Evolutionary conservation across 805 yeast genomes (phyloP), one percentile per base, ranked within the genome.

Genomic region (Cyberlindnera nakhonratchasimensis): DNA sequence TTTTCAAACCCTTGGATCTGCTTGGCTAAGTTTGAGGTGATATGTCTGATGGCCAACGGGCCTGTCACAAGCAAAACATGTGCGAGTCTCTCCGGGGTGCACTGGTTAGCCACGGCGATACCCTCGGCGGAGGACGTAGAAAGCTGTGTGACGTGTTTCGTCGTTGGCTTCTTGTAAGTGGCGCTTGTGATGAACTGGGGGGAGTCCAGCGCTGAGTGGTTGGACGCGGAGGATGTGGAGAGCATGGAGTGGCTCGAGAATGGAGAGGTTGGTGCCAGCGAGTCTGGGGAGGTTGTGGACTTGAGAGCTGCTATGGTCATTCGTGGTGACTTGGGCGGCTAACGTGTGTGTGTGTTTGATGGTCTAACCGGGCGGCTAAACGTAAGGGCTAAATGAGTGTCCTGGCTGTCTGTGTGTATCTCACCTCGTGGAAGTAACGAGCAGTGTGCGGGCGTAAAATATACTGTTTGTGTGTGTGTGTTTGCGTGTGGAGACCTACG

Each of bases 81-180:
- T 18, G 95, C 86, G 43, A 89, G 67, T 53, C 87, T 74, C 38
- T 81, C 77, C 6, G 96, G 85, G 0, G 96, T 88, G 21, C 89
- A 89, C 52, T 82, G 77, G 35, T 84, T 74, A 3, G 96, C 96
- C 8, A 93, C 93, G 8, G 88, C 90, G 37, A 87, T 75, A 1
- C 95, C 96, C 46, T 81, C 86, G 1, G 96, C 95, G 6, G 93
- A 83, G 29, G 90, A 82, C 0, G 96, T 87, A 5, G 86, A 78
- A 35, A 84, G 64, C 34, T 61, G 63, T 9, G 62, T 57, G 30
- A 53, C 55, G 40, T 57, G 62, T 26, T 57, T 57, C 2, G 48
- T 37, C 12, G 58, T 44, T 31, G 58, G 57, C 36, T 55, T 57
- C 50, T 47, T 54, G 37, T 57, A 54, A 3, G 57, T 52, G 29